phyloP scores from a whole-genome alignment of 345 rosid genomes.

The Salix suchowensis region DNA sequence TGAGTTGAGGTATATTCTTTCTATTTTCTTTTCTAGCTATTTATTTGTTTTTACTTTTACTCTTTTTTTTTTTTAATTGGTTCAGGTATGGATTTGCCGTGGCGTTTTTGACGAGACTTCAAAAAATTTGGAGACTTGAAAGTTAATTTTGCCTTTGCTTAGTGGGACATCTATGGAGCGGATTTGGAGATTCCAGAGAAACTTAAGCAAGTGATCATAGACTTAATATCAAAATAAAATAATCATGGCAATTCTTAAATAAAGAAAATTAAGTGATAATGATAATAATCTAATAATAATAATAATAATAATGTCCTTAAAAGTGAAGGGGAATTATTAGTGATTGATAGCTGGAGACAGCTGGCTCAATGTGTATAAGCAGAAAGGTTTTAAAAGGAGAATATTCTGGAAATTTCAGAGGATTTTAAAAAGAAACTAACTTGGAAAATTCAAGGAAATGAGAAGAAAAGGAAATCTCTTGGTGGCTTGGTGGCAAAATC shows the following conservation, averaged over 20 bases:
- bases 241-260: neutral
- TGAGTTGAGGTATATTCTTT: conserved; percentile 7
- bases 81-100: neutral
- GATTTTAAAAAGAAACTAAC: neutral
- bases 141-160: neutral
- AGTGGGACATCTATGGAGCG: neutral
- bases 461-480: neutral
- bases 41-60: neutral
- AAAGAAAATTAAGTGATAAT: neutral
- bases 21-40: neutral
- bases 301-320: too few species aligned
- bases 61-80: neutral
- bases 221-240: neutral
- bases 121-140: neutral
- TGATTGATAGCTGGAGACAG: neutral
- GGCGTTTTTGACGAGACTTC: neutral
- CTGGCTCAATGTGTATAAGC: neutral
- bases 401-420: neutral
- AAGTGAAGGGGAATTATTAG: too few species aligned
- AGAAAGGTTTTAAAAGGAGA: neutral
- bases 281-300: too few species aligned
- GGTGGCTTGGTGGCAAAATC: neutral
- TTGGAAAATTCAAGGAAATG: neutral
- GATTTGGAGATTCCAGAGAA: neutral
- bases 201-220: neutral